These are phyloP conservation scores for Chlamydomonas sphaeroides DNA, from an alignment of 139 green algal species.

Conservation along the genomic window DNA sequence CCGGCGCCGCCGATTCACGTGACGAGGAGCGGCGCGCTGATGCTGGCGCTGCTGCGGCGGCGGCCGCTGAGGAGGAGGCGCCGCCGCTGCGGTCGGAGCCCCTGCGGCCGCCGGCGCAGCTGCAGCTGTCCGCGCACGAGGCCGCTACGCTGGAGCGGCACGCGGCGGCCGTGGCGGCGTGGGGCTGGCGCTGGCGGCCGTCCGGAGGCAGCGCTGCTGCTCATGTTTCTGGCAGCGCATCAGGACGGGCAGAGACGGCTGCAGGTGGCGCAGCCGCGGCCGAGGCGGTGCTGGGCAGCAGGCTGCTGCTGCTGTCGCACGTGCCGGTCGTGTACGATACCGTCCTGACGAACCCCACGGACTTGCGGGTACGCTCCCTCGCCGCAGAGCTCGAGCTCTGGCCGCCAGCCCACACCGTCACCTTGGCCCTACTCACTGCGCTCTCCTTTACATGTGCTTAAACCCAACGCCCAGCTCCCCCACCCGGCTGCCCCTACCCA, in stretches of 20 bases:
- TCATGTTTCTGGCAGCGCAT: background rate
- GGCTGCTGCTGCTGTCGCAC: constrained; percentile 43
- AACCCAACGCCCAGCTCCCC: too few relatives aligned
- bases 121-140: background rate
- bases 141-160: background rate
- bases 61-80: too few relatives aligned
- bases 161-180: background rate
- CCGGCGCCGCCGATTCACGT: too few relatives aligned
- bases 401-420: too few relatives aligned
- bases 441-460: too few relatives aligned
- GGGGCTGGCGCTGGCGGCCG: constrained; percentile 15
- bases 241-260: background rate
- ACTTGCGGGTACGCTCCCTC: constrained; percentile 55
- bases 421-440: too few relatives aligned
- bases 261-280: background rate
- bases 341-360: constrained; percentile 51
- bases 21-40: too few relatives aligned
- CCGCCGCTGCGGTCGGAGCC: background rate
- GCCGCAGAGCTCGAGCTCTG: too few relatives aligned
- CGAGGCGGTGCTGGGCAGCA: too few relatives aligned
- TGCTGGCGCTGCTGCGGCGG: too few relatives aligned
- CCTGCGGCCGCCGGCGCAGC: background rate
- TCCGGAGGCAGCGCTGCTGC: background rate
- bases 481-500: background rate
- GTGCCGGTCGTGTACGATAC: constrained; percentile 58